phyloP scores from a whole-genome alignment of 768 basidiomycete species.

The Lenzites betulinus region DNA sequence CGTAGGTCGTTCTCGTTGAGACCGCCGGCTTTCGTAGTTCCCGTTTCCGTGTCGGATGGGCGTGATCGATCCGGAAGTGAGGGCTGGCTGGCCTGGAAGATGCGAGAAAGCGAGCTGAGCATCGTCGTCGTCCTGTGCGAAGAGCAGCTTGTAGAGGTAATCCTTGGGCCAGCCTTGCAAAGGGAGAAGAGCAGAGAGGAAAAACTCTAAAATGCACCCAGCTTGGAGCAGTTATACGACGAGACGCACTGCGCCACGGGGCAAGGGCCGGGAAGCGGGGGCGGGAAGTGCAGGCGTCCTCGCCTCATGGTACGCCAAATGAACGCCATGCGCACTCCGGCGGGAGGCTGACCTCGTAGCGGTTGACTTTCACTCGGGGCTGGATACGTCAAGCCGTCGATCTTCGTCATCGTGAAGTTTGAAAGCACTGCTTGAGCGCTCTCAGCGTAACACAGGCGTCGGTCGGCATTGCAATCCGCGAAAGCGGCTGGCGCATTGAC shows the following conservation, averaged over 20 bases:
- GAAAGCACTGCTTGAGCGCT: neutral
- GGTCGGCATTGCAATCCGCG: neutral
- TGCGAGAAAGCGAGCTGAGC: slow-evolving; percentile 22
- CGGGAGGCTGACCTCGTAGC: slow-evolving; percentile 4
- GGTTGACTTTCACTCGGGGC: neutral
- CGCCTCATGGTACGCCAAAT: slow-evolving; percentile 15
- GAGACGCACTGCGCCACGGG: slow-evolving; percentile 10
- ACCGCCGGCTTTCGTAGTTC: neutral
- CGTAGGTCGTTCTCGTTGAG: neutral
- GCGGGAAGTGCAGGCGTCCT: slow-evolving; percentile 9
- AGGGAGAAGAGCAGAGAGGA: neutral
- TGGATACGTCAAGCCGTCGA: neutral
- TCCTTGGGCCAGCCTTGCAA: neutral
- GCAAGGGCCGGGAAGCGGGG: slow-evolving; percentile 13
- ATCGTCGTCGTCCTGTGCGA: slow-evolving; percentile 1
- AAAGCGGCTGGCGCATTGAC: neutral
- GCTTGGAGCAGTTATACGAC: slow-evolving; percentile 9
- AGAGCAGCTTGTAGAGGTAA: neutral
- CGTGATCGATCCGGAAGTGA: slow-evolving; percentile 8
- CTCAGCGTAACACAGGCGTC: neutral
- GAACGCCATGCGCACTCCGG: slow-evolving; percentile 9
- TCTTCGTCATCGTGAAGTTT: neutral
- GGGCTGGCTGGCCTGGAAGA: slow-evolving; percentile 17
- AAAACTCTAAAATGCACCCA: neutral
- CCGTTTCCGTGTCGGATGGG: neutral